Conservation (phyloP, 2,329 filamentous ascomycete genomes). For the Geoglossum cookeanum region DNA sequence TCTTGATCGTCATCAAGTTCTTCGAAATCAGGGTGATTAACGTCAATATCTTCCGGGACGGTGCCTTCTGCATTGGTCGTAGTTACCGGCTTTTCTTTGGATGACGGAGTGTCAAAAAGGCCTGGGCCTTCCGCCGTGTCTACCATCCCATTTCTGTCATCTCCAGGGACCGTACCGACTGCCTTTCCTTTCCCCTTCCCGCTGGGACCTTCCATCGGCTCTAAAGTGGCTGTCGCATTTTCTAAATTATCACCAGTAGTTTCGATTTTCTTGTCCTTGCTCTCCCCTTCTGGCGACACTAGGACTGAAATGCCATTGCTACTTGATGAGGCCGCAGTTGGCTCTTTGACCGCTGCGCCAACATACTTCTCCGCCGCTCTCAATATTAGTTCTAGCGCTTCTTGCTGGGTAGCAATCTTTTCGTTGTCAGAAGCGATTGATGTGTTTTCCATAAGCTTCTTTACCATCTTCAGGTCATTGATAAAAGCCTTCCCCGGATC, state of each 20-base stretch:
- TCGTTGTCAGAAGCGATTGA: not conserved
- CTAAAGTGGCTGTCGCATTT: not conserved
- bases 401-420: not conserved
- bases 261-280: not conserved
- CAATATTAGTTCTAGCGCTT: not conserved
- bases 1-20: conserved; percentile 18
- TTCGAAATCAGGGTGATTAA: conserved; percentile 23
- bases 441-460: not conserved
- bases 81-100: not conserved
- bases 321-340: not conserved
- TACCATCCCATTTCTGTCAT: not conserved
- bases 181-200: not conserved
- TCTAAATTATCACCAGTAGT: not conserved
- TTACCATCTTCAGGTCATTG: not conserved
- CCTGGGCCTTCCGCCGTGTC: not conserved
- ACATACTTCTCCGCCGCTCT: not conserved
- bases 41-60: conserved; percentile 31
- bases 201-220: not conserved
- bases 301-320: not conserved
- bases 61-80: conserved; percentile 12
- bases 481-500: not conserved
- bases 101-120: not conserved
- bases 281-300: not conserved
- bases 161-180: not conserved
- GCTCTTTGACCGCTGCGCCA: not conserved